Percentiles rank a stretch among this genome's conserved stretches.
Conservation (phyloP, 345 rosid species). For the Citrus australasica region DNA sequence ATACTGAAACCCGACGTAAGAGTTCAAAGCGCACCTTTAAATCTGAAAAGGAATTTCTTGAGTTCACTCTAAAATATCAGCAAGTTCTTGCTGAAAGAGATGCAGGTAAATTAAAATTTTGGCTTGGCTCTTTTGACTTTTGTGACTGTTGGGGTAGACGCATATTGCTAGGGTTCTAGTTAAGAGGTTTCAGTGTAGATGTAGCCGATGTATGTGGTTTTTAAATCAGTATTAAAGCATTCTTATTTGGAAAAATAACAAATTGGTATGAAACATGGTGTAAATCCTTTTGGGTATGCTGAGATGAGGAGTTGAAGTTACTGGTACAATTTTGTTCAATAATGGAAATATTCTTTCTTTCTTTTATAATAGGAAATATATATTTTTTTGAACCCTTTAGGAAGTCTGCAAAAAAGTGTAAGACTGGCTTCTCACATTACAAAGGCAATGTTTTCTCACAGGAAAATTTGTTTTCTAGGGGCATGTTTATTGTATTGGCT, state of each 20-base stretch:
- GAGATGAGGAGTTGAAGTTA: background rate
- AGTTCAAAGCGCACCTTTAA: slow-evolving; percentile 54
- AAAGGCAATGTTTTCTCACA: background rate
- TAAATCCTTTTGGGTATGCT: background rate
- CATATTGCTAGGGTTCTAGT: background rate
- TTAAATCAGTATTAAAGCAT: background rate
- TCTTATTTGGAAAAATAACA: background rate
- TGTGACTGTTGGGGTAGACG: background rate
- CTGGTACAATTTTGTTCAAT: background rate
- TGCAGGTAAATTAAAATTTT: slow-evolving; percentile 44
- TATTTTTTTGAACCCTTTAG: background rate
- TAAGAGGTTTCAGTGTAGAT: background rate
- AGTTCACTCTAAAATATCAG: slow-evolving; percentile 83
- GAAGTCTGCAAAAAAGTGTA: background rate
- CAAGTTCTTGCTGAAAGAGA: slow-evolving; percentile 91
- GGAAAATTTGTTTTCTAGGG: background rate
- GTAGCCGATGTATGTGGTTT: background rate
- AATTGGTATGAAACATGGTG: background rate
- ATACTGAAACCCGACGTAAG: slow-evolving; percentile 66
- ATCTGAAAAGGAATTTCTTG: slow-evolving; percentile 81
- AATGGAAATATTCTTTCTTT: background rate
- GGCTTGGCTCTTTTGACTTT: background rate
- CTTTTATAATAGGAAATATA: background rate
- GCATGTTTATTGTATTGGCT: background rate
- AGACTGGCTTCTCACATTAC: background rate